Evolutionary conservation across 192 early-diverging fungal species (phyloP).

Genomic region (Linnemannia elongata): DNA sequence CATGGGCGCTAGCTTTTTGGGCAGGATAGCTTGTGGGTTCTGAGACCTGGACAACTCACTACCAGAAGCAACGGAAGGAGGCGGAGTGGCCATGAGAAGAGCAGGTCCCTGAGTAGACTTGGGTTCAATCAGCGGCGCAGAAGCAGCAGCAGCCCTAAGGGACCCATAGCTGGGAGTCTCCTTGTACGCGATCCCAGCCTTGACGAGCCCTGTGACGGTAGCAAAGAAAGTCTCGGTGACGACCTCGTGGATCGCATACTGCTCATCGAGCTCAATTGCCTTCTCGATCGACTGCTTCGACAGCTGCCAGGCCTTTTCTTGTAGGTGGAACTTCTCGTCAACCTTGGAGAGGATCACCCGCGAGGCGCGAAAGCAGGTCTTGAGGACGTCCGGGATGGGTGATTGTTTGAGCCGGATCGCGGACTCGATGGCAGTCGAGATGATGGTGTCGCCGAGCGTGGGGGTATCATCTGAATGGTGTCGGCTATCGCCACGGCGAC

Average conservation of each 20-base stretch:
- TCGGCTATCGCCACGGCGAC: background rate
- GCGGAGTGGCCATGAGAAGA: background rate
- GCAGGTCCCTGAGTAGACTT: background rate
- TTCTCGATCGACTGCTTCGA: constrained; percentile 60
- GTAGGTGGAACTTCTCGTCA: constrained; percentile 63
- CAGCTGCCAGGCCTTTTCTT: constrained; percentile 63
- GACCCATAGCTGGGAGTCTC: constrained; percentile 58
- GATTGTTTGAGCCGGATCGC: constrained; percentile 69
- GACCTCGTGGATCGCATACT: constrained; percentile 65
- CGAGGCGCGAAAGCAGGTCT: constrained; percentile 44
- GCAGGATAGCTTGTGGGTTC: constrained; percentile 16
- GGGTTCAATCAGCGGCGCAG: background rate
- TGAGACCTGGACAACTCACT: background rate
- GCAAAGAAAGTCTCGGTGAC: constrained; percentile 61
- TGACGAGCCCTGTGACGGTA: constrained; percentile 55
- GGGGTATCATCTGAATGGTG: background rate
- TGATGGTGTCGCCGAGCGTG: constrained; percentile 49
- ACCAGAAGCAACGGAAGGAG: background rate
- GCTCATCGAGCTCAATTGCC: constrained; percentile 65
- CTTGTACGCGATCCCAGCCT: constrained; percentile 66
- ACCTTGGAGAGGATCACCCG: constrained; percentile 40
- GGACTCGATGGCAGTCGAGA: constrained; percentile 58
- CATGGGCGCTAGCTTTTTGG: background rate
- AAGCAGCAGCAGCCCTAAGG: background rate
- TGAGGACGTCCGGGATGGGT: constrained; percentile 65